Conservation (phyloP, 2,329 filamentous ascomycete species). For the Stachybotrys elegans region DNA sequence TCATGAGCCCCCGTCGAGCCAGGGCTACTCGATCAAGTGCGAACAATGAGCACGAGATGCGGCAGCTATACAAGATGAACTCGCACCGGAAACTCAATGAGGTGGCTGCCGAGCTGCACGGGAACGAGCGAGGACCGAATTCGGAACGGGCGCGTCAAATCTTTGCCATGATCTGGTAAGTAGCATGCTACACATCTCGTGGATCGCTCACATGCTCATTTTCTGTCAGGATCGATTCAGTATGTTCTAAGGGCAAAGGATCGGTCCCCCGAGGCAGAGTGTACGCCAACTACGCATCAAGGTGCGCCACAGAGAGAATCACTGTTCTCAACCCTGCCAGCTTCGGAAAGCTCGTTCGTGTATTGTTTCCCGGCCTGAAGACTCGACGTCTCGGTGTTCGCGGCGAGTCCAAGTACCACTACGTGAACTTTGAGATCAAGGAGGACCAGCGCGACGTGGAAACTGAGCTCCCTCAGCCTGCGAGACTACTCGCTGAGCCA, state of each 20-base stretch:
- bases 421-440: constrained; percentile 61
- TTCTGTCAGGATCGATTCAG: constrained; percentile 61
- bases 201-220: constrained; percentile 1
- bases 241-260: constrained; percentile 69
- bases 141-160: constrained; percentile 80
- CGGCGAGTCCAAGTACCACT: constrained; percentile 98
- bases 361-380: constrained; percentile 92
- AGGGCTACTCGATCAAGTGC: constrained; percentile 64
- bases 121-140: constrained; percentile 74
- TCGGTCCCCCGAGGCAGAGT: constrained; percentile 91
- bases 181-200: constrained; percentile 4
- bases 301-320: constrained; percentile 88
- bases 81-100: constrained; percentile 63
- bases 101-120: constrained; percentile 70
- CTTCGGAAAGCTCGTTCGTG: constrained; percentile 93
- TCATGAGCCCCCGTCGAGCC: constrained; percentile 37
- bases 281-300: constrained; percentile 90
- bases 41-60: constrained; percentile 77
- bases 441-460: constrained; percentile 50
- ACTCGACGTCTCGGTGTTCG: constrained; percentile 87
- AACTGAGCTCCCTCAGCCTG: constrained; percentile 39
- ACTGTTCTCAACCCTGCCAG: constrained; percentile 95
- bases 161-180: constrained; percentile 84
- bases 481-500: constrained; percentile 44
- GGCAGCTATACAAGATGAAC: constrained; percentile 67